Evolutionary conservation across 2,329 filamentous ascomycete species (phyloP).

Genomic region (Colletotrichum lupini): DNA sequence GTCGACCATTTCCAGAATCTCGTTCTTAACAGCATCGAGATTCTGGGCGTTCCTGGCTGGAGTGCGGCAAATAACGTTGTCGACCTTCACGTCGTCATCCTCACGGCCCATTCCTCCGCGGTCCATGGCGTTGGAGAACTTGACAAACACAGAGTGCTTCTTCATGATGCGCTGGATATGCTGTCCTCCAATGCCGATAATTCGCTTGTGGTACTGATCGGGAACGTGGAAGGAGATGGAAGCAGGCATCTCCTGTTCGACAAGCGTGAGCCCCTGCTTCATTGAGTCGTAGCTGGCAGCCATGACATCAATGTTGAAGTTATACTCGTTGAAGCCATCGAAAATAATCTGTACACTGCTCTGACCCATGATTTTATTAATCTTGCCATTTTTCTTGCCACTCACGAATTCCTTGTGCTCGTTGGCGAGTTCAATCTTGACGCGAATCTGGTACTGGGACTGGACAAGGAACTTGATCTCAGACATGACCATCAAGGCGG

Average conservation of each 20-base stretch:
- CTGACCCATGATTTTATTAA: slow-evolving; percentile 99
- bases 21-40: slow-evolving; percentile 95
- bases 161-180: slow-evolving; percentile 99
- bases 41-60: slow-evolving; percentile 97
- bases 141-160: slow-evolving; percentile 99
- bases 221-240: slow-evolving; percentile 99
- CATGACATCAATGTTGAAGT: slow-evolving; percentile 99
- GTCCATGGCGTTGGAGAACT: slow-evolving; percentile 99
- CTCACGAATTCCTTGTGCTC: slow-evolving; percentile 99
- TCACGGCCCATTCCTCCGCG: slow-evolving; percentile 91
- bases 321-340: slow-evolving; percentile 99
- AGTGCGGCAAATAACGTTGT: slow-evolving; percentile 98
- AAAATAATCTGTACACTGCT: slow-evolving; percentile 99
- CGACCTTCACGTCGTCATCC: slow-evolving; percentile 97
- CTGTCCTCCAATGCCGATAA: slow-evolving; percentile 97
- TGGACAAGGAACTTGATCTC: slow-evolving; percentile 90
- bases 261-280: slow-evolving; percentile 89
- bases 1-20: slow-evolving; percentile 99
- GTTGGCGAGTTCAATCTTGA: slow-evolving; percentile 98
- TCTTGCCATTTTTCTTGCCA: slow-evolving; percentile 99
- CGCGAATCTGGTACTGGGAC: slow-evolving; percentile 90
- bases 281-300: slow-evolving; percentile 92
- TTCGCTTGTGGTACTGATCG: slow-evolving; percentile 99
- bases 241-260: slow-evolving; percentile 99
- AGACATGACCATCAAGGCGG: slow-evolving; percentile 92